A percentile compares a stretch with the other conserved stretches of the same genome.
These are phyloP conservation scores for Lactarius pseudohatsudake DNA, from an alignment of 768 basidiomycete species.

Conservation along the genomic window DNA sequence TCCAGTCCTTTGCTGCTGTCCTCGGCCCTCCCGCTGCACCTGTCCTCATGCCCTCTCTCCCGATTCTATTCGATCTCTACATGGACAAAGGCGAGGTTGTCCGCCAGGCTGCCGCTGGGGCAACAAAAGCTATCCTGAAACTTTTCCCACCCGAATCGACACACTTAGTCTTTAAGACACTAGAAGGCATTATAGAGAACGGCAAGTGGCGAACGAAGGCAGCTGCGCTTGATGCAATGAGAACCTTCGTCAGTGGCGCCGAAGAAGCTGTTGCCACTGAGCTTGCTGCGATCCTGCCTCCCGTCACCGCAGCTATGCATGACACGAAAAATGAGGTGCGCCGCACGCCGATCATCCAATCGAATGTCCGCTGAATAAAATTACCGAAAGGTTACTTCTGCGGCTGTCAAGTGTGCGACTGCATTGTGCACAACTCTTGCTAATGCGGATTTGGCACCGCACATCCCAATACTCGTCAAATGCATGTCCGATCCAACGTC, in stretches of 20 bases:
- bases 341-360: conserved; percentile 21
- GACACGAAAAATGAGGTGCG: conserved; percentile 93
- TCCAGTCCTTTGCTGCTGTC: conserved; percentile 67
- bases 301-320: conserved; percentile 88
- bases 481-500: conserved; percentile 91
- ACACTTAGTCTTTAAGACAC: conserved; percentile 60
- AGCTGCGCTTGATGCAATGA: conserved; percentile 87
- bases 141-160: conserved; percentile 80
- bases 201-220: conserved; percentile 96
- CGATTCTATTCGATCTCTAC: conserved; percentile 77
- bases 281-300: conserved; percentile 77
- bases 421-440: conserved; percentile 86
- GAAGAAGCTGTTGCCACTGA: conserved; percentile 79
- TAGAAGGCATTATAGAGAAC: conserved; percentile 73
- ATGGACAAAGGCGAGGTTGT: conserved; percentile 96
- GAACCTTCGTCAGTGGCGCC: conserved; percentile 64
- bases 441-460: conserved; percentile 89
- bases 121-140: conserved; percentile 82
- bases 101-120: conserved; percentile 72
- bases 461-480: conserved; percentile 86
- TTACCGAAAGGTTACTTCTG: conserved; percentile 65
- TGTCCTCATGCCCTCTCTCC: conserved; percentile 72
- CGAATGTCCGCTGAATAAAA: conserved; percentile 11
- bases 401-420: conserved; percentile 88
- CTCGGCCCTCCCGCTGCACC: conserved; percentile 74